A percentile compares a stretch with the other conserved stretches of the same genome.
Evolutionary conservation across 1,284 basidiomycete species (phyloP).

Genomic region (Schizopora paradoxa): DNA sequence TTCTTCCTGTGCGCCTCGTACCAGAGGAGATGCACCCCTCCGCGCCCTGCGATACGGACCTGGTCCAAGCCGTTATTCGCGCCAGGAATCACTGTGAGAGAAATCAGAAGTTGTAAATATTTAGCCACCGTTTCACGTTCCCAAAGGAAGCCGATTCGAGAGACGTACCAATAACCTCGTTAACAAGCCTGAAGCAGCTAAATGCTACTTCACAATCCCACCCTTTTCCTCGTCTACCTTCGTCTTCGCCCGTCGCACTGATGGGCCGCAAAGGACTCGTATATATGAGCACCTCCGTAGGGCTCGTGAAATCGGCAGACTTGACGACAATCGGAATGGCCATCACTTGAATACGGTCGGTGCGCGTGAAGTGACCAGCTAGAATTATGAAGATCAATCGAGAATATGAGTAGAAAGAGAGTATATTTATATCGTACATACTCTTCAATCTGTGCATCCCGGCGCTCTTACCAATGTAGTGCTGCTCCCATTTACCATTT

Average conservation of each 20-base stretch:
- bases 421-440: neutral
- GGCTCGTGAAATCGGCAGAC: slow-evolving; percentile 23
- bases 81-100: slow-evolving; percentile 22
- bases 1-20: slow-evolving; percentile 19
- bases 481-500: slow-evolving; percentile 20
- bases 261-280: slow-evolving; percentile 21
- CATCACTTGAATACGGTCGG: slow-evolving; percentile 25
- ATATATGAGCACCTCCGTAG: slow-evolving; percentile 27
- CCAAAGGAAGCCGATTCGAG: slow-evolving; percentile 25
- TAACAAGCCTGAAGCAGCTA: neutral
- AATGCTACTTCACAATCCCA: neutral
- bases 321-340: slow-evolving; percentile 24
- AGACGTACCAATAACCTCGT: slow-evolving; percentile 10
- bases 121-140: too few relatives aligned
- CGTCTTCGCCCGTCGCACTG: neutral
- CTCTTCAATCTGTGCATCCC: slow-evolving; percentile 25
- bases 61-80: slow-evolving; percentile 23
- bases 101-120: too few relatives aligned
- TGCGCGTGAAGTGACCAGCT: slow-evolving; percentile 23
- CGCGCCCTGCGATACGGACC: slow-evolving; percentile 26
- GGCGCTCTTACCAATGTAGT: slow-evolving; percentile 24
- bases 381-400: slow-evolving; percentile 1
- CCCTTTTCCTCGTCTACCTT: neutral
- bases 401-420: neutral
- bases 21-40: slow-evolving; percentile 26